Evolutionary conservation across 176 grass and related monocot genomes (phyloP), one percentile per base, ranked within the genome.

Genomic region (Bonia amplexicaulis): DNA sequence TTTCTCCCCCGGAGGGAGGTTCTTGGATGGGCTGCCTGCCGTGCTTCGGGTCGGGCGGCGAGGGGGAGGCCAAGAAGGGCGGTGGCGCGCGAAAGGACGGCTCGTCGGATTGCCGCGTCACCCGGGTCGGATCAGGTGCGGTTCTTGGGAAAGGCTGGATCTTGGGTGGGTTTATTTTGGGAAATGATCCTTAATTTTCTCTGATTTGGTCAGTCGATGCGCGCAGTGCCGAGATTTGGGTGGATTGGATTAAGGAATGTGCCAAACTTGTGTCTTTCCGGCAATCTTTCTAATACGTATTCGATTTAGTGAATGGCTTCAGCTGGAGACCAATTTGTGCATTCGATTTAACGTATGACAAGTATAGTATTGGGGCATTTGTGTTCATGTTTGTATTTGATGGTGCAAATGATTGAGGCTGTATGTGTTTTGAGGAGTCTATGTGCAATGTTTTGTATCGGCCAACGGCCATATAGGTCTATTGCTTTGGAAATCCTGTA

Each of bases 21-120:
- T 92, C 83, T 80, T 82, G 88, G 85, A 97, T 97, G 94, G 85
- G 91, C 86, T 97, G 94, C 83, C 78, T 97, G 74, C 87, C 84
- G 85, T 97, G 94, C 92, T 97, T 91, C 62, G 82, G 89, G 82
- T 97, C 94, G 79, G 49, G 20, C 42, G 84, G 88, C 69, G 80
- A 90, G 82, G 87, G 84, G 68, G 87, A 86, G 66, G 59, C 48
- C 17, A 91, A 94, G 69, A 84, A 88, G 74, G 63, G 74, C 44
- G 49, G 81, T 7, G 72, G 60, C 69, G 79, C 64, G 31, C 72
- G 78, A 41, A 97, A 92, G 84, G 90, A 94, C 72, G 76, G 60
- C 26, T 40, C 87, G 54, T 69, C 85, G 53, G 89, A 88, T 69
- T 73, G 46, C 60, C 81, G 64, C 41, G 87, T 83, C 66, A 22